These are phyloP conservation scores for Hypoxylon trugodes DNA, from an alignment of 495 filamentous ascomycete genomes.

Conservation along the genomic window DNA sequence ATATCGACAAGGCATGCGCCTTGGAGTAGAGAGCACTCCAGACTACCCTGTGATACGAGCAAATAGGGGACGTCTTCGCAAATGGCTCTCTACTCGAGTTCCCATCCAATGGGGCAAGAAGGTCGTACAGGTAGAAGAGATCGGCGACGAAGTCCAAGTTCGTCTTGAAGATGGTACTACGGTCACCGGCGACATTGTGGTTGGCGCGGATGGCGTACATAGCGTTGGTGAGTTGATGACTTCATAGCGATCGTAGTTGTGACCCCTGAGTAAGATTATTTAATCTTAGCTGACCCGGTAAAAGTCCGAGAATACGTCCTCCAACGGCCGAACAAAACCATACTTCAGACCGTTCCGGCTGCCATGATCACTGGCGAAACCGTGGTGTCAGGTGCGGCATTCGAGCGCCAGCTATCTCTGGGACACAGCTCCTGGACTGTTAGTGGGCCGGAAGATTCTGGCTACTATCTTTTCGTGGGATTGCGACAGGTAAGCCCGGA, in stretches of 20 bases:
- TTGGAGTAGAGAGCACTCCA: slow-evolving; percentile 35
- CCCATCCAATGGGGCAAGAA: slow-evolving; percentile 49
- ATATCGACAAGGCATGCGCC: slow-evolving; percentile 19
- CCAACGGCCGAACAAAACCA: slow-evolving; percentile 34
- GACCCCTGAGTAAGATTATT: background rate
- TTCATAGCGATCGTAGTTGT: no score
- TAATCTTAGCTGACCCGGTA: background rate
- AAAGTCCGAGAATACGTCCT: slow-evolving; percentile 45
- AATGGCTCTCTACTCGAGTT: slow-evolving; percentile 43
- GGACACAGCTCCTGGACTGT: slow-evolving; percentile 38
- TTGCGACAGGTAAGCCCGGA: slow-evolving; percentile 35
- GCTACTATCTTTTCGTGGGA: slow-evolving; percentile 41
- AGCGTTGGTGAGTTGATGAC: slow-evolving; percentile 40
- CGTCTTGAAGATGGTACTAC: slow-evolving; percentile 77
- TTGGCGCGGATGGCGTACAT: slow-evolving; percentile 60
- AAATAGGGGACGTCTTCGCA: slow-evolving; percentile 48
- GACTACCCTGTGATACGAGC: slow-evolving; percentile 56
- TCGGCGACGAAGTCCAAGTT: slow-evolving; percentile 62
- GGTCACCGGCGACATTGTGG: slow-evolving; percentile 52
- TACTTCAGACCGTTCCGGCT: slow-evolving; percentile 26
- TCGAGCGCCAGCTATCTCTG: slow-evolving; percentile 43
- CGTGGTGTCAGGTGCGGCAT: slow-evolving; percentile 29
- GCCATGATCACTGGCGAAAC: slow-evolving; percentile 36
- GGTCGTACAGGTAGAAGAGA: slow-evolving; percentile 38
- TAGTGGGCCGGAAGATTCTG: background rate